Conservation (phyloP, 176 grass and related monocot species). For the Pharus latifolius region DNA sequence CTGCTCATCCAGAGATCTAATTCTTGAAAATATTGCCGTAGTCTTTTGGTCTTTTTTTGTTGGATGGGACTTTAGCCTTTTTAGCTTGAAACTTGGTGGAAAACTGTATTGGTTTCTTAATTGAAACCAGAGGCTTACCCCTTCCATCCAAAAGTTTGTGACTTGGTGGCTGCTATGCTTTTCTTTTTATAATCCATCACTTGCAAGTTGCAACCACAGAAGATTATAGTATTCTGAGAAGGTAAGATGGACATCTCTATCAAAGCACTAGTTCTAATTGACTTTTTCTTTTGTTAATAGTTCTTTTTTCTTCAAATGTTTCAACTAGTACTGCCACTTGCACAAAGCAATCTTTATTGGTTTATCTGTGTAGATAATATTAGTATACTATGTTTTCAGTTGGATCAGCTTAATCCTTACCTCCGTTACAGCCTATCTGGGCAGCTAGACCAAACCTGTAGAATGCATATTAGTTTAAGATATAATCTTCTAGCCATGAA, state of each 20-base stretch:
- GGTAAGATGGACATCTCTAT: not conserved
- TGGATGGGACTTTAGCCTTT: not conserved
- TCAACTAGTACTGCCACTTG: not conserved
- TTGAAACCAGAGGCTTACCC: too few relatives aligned
- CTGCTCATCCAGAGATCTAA: not conserved
- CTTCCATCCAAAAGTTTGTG: too few relatives aligned
- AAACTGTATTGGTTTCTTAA: too few relatives aligned
- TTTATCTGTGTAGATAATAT: not conserved
- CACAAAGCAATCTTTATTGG: not conserved
- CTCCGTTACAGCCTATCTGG: not conserved
- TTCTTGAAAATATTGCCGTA: not conserved
- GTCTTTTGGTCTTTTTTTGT: not conserved
- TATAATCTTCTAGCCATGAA: conserved; percentile 2
- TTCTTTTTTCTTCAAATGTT: not conserved
- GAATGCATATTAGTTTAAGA: conserved; percentile 3
- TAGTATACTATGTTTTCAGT: not conserved
- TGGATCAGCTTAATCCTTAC: not conserved
- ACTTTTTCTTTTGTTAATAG: not conserved
- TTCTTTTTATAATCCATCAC: not conserved
- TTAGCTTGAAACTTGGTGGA: not conserved
- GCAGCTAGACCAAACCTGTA: not conserved
- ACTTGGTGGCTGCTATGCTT: conserved; percentile 1
- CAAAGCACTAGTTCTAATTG: conserved; percentile 1
- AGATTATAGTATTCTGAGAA: not conserved
- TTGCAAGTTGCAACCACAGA: conserved; percentile 17